phyloP scores from a whole-genome alignment of 441 rosid species.

The Gossypium gossypioides region DNA sequence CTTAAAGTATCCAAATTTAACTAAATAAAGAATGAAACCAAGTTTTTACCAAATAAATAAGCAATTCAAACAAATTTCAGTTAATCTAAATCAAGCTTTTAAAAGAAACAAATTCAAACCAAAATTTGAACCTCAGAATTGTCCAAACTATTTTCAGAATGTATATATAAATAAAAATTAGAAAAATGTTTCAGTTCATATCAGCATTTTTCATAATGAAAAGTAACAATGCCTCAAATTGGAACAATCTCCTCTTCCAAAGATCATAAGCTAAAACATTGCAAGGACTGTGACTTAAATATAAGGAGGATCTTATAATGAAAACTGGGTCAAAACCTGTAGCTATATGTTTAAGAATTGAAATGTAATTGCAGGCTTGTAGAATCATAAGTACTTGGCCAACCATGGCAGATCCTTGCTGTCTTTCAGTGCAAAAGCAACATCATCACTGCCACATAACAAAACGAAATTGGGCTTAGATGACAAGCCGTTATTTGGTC shows the following conservation, averaged over 20 bases:
- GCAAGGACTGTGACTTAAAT: not conserved
- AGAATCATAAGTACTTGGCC: conserved; percentile 59
- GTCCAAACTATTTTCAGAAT: not conserved
- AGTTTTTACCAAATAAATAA: no score
- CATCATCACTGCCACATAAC: conserved; percentile 62
- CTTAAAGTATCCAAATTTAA: no score
- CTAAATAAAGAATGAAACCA: no score
- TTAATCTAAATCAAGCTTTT: no score
- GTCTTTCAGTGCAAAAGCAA: conserved; percentile 79
- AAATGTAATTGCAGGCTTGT: not conserved
- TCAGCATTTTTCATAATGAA: not conserved
- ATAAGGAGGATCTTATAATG: not conserved
- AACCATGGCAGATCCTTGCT: conserved; percentile 74
- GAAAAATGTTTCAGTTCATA: not conserved
- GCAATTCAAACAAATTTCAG: no score
- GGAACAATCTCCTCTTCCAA: not conserved
- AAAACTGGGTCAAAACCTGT: conserved; percentile 20
- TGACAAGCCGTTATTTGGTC: not conserved
- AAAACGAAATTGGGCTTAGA: conserved; percentile 8
- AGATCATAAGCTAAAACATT: not conserved
- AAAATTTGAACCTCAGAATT: not conserved
- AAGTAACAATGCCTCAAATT: not conserved
- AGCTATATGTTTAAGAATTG: conserved; percentile 5
- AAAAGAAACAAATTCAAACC: no score
- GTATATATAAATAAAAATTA: not conserved